Evolutionary conservation across 768 basidiomycete genomes (phyloP).

Genomic region (Pleurotus citrinopileatus): DNA sequence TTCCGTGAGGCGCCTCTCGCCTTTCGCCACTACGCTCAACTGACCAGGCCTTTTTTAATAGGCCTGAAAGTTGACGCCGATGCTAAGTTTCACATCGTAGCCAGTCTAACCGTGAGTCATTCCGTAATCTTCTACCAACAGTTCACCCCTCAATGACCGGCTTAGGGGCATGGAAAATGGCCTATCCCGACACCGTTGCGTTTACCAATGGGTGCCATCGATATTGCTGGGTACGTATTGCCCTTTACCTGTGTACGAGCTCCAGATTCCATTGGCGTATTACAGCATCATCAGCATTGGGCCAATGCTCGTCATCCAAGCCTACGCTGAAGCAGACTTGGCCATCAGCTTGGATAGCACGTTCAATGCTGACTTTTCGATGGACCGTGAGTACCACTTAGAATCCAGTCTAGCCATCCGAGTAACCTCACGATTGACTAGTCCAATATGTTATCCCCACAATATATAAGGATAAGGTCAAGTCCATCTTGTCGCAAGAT

Average conservation of each 20-base stretch:
- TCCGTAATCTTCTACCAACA: background rate
- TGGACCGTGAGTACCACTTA: background rate
- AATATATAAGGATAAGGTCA: background rate
- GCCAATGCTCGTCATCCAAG: background rate
- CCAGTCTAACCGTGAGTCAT: background rate
- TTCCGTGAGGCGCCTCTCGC: background rate
- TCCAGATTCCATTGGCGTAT: background rate
- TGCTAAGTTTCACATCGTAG: background rate
- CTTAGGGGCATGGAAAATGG: background rate
- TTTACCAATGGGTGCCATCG: background rate
- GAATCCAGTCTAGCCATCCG: background rate
- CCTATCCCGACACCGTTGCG: background rate
- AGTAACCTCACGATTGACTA: background rate
- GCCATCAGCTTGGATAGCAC: background rate
- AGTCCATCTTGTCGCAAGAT: background rate
- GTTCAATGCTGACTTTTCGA: background rate
- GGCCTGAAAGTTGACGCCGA: background rate
- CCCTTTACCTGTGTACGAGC: background rate
- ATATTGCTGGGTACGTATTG: background rate
- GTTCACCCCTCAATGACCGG: background rate
- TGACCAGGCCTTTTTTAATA: background rate
- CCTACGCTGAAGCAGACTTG: background rate
- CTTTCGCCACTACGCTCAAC: background rate
- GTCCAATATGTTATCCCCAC: constrained; percentile 3
- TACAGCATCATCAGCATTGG: background rate